Conservation (phyloP, 306 rosid species). For the Prunus armeniaca region DNA sequence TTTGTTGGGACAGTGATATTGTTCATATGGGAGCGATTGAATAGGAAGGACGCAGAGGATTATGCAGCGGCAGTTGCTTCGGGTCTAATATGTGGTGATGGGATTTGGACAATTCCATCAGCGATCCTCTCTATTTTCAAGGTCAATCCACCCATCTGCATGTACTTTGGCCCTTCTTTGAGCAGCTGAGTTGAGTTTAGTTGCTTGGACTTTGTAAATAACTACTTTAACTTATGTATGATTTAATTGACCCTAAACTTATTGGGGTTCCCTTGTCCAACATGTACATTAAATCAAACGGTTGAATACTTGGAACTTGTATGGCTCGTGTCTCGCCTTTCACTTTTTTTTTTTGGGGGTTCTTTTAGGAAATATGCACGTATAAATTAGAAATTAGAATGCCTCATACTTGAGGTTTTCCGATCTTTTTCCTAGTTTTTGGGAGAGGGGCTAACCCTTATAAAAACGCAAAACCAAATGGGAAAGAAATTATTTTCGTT, state of each 20-base stretch:
- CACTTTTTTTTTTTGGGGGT: too few relatives aligned
- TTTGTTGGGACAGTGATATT: slow-evolving; percentile 81
- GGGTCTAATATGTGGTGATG: slow-evolving; percentile 93
- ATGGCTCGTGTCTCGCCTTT: too few relatives aligned
- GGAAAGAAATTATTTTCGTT: too few relatives aligned
- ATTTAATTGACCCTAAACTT: neutral
- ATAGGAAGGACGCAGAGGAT: slow-evolving; percentile 72
- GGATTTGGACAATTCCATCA: slow-evolving; percentile 95
- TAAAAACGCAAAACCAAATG: too few relatives aligned
- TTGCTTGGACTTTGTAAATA: slow-evolving; percentile 29
- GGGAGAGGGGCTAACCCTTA: too few relatives aligned
- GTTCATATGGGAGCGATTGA: slow-evolving; percentile 76
- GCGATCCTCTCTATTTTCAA: slow-evolving; percentile 80
- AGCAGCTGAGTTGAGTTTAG: slow-evolving; percentile 33
- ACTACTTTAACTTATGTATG: neutral
- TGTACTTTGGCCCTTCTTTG: slow-evolving; percentile 80
- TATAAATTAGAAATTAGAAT: too few relatives aligned
- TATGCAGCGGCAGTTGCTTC: slow-evolving; percentile 94
- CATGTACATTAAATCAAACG: neutral
- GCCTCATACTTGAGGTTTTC: too few relatives aligned
- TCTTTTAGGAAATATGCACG: too few relatives aligned
- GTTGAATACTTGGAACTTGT: neutral
- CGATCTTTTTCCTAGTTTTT: too few relatives aligned
- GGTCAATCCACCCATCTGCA: slow-evolving; percentile 88
- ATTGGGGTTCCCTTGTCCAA: neutral